Percentiles rank a stretch among this genome's conserved stretches.
Conservation (phyloP, 768 basidiomycete genomes). For the Auriscalpium vulgare region DNA sequence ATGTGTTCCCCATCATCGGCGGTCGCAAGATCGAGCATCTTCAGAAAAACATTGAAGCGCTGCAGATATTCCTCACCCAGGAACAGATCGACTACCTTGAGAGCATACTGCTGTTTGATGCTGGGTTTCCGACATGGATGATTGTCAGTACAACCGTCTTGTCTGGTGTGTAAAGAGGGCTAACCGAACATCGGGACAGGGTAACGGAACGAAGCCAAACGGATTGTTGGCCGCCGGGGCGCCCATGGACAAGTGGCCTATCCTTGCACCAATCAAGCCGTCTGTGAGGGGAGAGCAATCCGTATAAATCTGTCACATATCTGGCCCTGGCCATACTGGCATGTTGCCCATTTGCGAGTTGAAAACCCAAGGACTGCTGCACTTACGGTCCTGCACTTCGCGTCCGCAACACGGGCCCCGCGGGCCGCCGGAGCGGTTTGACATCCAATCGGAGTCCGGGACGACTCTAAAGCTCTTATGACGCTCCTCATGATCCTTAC, state of each 20-base stretch:
- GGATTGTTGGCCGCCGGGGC: not conserved
- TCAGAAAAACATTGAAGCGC: slow-evolving; percentile 36
- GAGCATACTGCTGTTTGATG: slow-evolving; percentile 28
- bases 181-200: not conserved
- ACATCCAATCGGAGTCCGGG: too few relatives aligned
- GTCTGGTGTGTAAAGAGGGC: not conserved
- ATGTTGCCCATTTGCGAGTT: too few relatives aligned
- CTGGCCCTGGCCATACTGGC: too few relatives aligned
- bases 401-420: too few relatives aligned
- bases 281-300: not conserved
- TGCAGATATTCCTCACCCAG: slow-evolving; percentile 30
- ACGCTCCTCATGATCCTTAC: too few relatives aligned
- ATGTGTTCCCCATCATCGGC: too few relatives aligned
- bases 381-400: too few relatives aligned
- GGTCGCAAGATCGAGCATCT: slow-evolving; percentile 39
- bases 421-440: too few relatives aligned
- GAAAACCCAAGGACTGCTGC: too few relatives aligned
- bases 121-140: slow-evolving; percentile 28
- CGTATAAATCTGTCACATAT: too few relatives aligned
- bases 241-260: not conserved
- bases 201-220: not conserved
- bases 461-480: too few relatives aligned
- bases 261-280: not conserved
- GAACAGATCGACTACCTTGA: slow-evolving; percentile 37
- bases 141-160: slow-evolving; percentile 10